Conservation (phyloP, 805 yeast genomes). For the Teunomyces pallodes region DNA sequence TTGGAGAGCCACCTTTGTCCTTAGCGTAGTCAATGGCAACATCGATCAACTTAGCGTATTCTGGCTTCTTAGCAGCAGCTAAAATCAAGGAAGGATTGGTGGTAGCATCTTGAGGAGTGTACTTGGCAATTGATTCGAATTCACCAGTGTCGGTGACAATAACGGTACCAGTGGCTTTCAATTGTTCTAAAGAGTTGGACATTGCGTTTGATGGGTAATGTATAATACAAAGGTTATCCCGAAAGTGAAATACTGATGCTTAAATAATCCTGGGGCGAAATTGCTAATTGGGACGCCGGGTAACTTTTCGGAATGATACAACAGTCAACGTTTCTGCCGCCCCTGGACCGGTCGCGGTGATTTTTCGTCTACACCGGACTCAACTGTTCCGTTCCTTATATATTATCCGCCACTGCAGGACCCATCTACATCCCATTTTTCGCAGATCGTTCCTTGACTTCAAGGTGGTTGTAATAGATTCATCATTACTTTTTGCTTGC, state of each 20-base stretch:
- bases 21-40: conserved; percentile 86
- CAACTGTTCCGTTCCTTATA: not conserved
- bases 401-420: too few species aligned
- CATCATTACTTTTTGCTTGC: too few species aligned
- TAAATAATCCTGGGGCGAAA: not conserved
- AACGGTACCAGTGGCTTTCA: conserved; percentile 91
- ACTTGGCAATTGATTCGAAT: conserved; percentile 95
- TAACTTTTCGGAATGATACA: conserved; percentile 1
- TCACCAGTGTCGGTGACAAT: conserved; percentile 99
- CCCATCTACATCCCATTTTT: too few species aligned
- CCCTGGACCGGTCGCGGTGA: not conserved
- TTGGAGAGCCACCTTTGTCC: conserved; percentile 53
- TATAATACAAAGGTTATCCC: not conserved
- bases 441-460: too few species aligned
- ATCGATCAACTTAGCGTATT: conserved; percentile 87
- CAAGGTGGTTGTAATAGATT: too few species aligned
- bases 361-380: not conserved
- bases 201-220: conserved; percentile 1
- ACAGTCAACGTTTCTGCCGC: not conserved
- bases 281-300: conserved; percentile 1
- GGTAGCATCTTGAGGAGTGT: conserved; percentile 98
- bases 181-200: conserved; percentile 77
- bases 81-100: conserved; percentile 97
- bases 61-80: conserved; percentile 90
- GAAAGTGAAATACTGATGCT: not conserved